Evolutionary conservation across 805 yeast species (phyloP), one percentile per base, ranked within the genome.

Genomic region (Ogataea philodendri): DNA sequence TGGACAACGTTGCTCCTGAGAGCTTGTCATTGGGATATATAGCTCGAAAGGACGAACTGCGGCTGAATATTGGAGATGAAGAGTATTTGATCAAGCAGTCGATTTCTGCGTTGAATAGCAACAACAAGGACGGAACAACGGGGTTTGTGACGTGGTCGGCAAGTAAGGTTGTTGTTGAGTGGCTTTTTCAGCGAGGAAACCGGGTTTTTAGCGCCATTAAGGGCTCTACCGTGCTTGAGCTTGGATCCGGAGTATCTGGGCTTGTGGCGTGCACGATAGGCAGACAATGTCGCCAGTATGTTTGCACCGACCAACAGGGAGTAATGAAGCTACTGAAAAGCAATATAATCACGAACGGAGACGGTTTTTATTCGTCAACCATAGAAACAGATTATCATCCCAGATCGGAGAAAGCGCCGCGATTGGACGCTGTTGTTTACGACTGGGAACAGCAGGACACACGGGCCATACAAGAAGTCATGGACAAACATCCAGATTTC

Each of bases 71-170:
- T 5, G 50, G 38, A 6, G 33, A 28, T 2, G 38, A 35, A 17
- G 42, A 52, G n/a, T 48, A 53, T 24, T 22, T 22, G n/a, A 30
- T 61, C n/a, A 45, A 54, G 10, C 72, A 66, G 34, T 62, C 69
- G 0, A 35, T 60, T 3, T 48, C 63, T 1, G 44, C 54, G 0
- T 48, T 65, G 30, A 48, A 63, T 10, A 39, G 50, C 8, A 63
- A 69, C 2, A 53, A 57, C 16, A 25, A 58, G 10, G 63, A 72
- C 13, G 44, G 55, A 16, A 70, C 81, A 4, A 79, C 86, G 0
- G 88, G 88, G 9, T 81, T 73, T 41, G 70, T 80, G 4, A 61
- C 79, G 24, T 81, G 88, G 88, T 60, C 62, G 26, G 62, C 76
- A 1, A 65, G 78, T 1, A 65, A 69, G 2, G 50, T 62, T 2